phyloP scores from a whole-genome alignment of 2,329 filamentous ascomycete genomes.

The Fusarium sp. region DNA sequence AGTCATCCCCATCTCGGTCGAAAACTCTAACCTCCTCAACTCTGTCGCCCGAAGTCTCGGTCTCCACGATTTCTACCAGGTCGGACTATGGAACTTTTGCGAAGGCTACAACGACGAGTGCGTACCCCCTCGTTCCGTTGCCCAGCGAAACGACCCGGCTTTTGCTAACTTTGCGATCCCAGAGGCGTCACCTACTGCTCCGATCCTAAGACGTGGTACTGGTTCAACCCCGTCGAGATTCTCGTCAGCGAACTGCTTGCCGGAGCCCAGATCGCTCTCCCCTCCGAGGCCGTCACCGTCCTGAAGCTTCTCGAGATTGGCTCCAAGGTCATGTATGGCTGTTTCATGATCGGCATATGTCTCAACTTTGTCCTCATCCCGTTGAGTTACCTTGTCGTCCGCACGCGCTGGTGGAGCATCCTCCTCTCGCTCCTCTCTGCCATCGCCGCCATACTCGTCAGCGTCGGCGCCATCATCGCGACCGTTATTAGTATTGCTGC shows the following conservation, averaged over 20 bases:
- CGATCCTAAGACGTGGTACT: conserved; percentile 75
- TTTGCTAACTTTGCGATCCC: conserved; percentile 52
- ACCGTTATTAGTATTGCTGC: conserved; percentile 88
- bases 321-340: conserved; percentile 88
- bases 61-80: conserved; percentile 93
- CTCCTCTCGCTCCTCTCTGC: conserved; percentile 76
- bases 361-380: conserved; percentile 80
- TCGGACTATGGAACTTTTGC: conserved; percentile 92
- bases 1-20: conserved; percentile 78
- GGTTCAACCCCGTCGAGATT: conserved; percentile 91
- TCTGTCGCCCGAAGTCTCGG: conserved; percentile 87
- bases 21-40: conserved; percentile 81
- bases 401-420: conserved; percentile 71
- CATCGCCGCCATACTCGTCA: conserved; percentile 72
- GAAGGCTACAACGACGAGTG: conserved; percentile 80
- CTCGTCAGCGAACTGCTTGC: conserved; percentile 81
- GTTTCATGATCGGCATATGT: conserved; percentile 79
- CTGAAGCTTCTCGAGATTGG: conserved; percentile 78
- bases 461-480: conserved; percentile 77
- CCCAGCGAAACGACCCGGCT: background rate
- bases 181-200: conserved; percentile 83
- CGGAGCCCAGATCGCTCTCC: conserved; percentile 85
- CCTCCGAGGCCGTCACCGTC: conserved; percentile 76
- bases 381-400: conserved; percentile 66
- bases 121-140: conserved; percentile 37